These are phyloP conservation scores for Aspergillus ochraceoroseus DNA, from an alignment of 2,329 filamentous ascomycete genomes.

Conservation along the genomic window DNA sequence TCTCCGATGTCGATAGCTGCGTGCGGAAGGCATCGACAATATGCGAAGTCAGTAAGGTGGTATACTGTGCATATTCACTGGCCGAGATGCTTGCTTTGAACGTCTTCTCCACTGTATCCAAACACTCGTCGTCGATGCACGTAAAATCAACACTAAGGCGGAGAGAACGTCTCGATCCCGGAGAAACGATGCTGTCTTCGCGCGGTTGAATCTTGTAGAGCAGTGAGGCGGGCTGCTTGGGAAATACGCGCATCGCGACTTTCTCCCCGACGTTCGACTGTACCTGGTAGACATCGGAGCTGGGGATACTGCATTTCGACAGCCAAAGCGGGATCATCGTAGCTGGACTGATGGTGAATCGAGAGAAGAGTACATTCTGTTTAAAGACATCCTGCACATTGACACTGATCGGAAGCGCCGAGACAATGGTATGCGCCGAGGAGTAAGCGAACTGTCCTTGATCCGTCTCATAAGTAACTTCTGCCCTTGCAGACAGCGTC, in stretches of 20 bases:
- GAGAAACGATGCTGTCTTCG: constrained; percentile 14
- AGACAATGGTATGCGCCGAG: constrained; percentile 59
- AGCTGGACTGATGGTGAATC: constrained; percentile 84
- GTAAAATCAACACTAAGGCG: constrained; percentile 69
- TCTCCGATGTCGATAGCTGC: constrained; percentile 46
- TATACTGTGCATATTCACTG: constrained; percentile 46
- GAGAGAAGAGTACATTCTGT: constrained; percentile 71
- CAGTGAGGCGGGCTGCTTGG: constrained; percentile 73
- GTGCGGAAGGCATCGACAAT: constrained; percentile 47
- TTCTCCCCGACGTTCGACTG: constrained; percentile 46
- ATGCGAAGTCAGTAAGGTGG: constrained; percentile 50
- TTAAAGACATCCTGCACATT: constrained; percentile 98
- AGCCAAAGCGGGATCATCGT: constrained; percentile 69
- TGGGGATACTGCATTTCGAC: constrained; percentile 63
- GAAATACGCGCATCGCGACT: constrained; percentile 61
- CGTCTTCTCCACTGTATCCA: constrained; percentile 43
- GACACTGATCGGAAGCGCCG: constrained; percentile 79
- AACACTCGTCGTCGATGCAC: constrained; percentile 69
- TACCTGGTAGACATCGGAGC: constrained; percentile 60
- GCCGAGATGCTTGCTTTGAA: constrained; percentile 47
- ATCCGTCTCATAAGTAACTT: constrained; percentile 67
- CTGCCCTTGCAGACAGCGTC: constrained; percentile 68
- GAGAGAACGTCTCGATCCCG: constrained; percentile 32
- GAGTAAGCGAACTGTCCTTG: constrained; percentile 62
- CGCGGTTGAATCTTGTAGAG: constrained; percentile 65